phyloP scores from a whole-genome alignment of 2,329 filamentous ascomycete species.

The Colletotrichum sp. region DNA sequence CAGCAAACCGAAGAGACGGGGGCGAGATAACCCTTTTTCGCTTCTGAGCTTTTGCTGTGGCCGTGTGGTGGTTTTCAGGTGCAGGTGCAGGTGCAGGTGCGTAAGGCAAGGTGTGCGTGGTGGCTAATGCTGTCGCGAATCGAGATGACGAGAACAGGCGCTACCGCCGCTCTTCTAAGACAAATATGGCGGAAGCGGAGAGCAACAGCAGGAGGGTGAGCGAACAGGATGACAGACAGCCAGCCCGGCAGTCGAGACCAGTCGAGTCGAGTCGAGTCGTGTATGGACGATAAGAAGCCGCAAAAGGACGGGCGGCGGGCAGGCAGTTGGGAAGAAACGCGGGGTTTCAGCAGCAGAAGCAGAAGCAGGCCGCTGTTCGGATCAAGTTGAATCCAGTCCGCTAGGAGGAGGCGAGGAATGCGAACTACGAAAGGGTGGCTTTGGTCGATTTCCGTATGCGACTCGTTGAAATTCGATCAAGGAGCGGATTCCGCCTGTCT shows the following conservation, averaged over 20 bases:
- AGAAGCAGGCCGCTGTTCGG: not conserved
- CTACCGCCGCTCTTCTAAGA: conserved; percentile 11
- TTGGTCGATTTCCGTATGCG: not conserved
- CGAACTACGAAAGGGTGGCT: not conserved
- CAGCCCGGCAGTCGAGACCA: not conserved
- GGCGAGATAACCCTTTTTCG: not conserved
- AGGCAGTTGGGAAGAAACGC: not conserved
- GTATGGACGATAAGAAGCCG: not conserved
- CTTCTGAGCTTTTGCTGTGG: not conserved
- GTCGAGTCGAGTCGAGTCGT: not conserved
- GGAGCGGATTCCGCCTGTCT: not conserved
- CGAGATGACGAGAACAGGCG: conserved; percentile 8
- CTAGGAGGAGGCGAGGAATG: not conserved
- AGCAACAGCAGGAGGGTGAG: not conserved
- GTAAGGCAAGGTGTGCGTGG: not conserved
- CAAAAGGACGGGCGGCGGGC: not conserved
- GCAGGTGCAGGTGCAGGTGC: not conserved
- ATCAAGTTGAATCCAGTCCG: not conserved
- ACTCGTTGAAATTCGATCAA: not conserved
- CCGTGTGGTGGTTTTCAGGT: not conserved
- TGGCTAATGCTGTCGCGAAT: conserved; percentile 13
- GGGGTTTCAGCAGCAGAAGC: conserved; percentile 3
- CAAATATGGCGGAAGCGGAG: conserved; percentile 7
- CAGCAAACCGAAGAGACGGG: not conserved
- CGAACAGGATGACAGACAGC: not conserved